These are phyloP conservation scores for Auriscalpium microsporum DNA, from an alignment of 768 basidiomycete species.

Conservation along the genomic window DNA sequence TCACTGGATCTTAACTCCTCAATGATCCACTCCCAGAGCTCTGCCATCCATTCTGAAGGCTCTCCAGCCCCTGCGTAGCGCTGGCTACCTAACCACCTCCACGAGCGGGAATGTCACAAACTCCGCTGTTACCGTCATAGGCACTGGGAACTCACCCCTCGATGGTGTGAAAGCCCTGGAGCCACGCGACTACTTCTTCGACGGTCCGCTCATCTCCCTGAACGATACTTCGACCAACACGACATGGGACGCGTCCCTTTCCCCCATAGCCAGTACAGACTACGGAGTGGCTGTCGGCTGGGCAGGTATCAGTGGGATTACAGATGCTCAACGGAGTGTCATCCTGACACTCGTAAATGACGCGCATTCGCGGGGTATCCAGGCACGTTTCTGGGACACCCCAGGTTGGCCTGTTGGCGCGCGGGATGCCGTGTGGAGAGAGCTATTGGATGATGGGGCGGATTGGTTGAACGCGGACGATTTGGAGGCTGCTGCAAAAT, in stretches of 20 bases:
- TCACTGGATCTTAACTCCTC: neutral
- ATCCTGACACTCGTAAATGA: constrained; percentile 33
- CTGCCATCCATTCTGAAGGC: constrained; percentile 37
- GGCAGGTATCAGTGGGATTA: constrained; percentile 37
- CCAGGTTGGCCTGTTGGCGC: constrained; percentile 41
- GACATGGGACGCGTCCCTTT: constrained; percentile 33
- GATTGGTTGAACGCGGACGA: constrained; percentile 50
- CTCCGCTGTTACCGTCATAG: constrained; percentile 36
- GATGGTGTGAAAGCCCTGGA: constrained; percentile 34
- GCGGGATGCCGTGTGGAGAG: constrained; percentile 35
- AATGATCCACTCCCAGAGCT: constrained; percentile 20
- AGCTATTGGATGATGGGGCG: constrained; percentile 33
- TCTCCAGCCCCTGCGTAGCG: constrained; percentile 35
- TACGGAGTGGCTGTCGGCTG: constrained; percentile 38
- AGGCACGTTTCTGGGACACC: constrained; percentile 46
- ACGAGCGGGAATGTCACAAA: constrained; percentile 30
- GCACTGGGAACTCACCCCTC: constrained; percentile 45
- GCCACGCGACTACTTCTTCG: constrained; percentile 45
- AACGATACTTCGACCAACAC: constrained; percentile 27
- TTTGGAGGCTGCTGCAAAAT: constrained; percentile 32
- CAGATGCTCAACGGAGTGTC: constrained; percentile 29
- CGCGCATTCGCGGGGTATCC: constrained; percentile 36
- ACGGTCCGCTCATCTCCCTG: constrained; percentile 39
- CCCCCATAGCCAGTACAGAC: constrained; percentile 45
- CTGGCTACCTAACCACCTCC: constrained; percentile 39